Base-by-base conservation (phyloP, 2,329 filamentous ascomycete genomes). In the Penicillium sp. region DNA sequence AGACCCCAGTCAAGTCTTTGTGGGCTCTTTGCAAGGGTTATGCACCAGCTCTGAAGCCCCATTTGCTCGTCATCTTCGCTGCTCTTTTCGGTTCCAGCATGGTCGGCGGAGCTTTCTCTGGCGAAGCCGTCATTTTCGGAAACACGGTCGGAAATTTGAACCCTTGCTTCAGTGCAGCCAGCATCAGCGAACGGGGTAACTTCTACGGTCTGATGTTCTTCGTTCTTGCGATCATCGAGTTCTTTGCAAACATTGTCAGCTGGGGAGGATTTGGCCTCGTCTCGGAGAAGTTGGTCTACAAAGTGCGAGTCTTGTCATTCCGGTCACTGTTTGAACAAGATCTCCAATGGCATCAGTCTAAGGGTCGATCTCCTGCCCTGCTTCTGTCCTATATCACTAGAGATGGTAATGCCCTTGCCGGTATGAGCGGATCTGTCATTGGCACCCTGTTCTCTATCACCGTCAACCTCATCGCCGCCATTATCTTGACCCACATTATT, bases 331-430 rank as follows among this genome's bases (percentile, higher is more conserved):
- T 89, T 49, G 78, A 84, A 56, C 87, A 89, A 70, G 84, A 86
- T 58, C 74, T 89, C 46, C 80, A 87, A 57, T 91, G 87, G 88
- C 88, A 90, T 64, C 84, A 89, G 66, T 85, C 85, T 0, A 79
- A 83, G 22, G 81, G 79, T 5, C 81, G 87, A 24, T 86, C 81
- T 1, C 85, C 88, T 0, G 79, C 84, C 0, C 74, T 79, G 11
- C 76, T 92, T 5, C 76, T 90, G 2, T 85, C 84, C 0, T 82
- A 86, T 61, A 87, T 92, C 60, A 90, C 86, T 4, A 84, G 82
- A 43, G 89, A 92, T 65, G 83, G 85, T 2, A 85, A 84, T 24
- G 82, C 86, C 0, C 74, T 92, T 20, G 85, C 84, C 40, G 86
- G 85, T 0, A 80, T 92, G 60, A 88, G 84, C 53, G 88, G 88